Base-by-base conservation (phyloP, 257 asterid genomes). In the Solanum megistacrolobum region DNA sequence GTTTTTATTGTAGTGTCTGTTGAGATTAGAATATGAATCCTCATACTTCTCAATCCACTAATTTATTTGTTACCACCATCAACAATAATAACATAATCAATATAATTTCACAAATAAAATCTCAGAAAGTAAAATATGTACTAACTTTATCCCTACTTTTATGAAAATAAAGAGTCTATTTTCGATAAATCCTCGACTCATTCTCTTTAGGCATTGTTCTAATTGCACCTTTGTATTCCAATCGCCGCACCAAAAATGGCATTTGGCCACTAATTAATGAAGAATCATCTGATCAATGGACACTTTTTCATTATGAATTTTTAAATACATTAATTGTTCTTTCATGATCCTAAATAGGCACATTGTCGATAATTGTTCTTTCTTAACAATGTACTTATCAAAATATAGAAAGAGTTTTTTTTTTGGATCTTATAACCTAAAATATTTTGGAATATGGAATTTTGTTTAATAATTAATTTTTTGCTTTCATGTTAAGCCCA, bases 161-260 rank as follows among this genome's bases (percentile, higher is more conserved):
- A 23, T n/a, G 3, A 2, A 2, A 12, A 10, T n/a, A 2, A 0
- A 62, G 0, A 62, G 0, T 62, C 0, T 6, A 0, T 27, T 66
- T 66, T 1, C 0, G 0, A 27, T 2, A 66, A 6, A 25, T 1
- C 20, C 9, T 27, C 10, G 0, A 13, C 9, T 68, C 21, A 2
- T 1, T n/a, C 2, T 76, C 13, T 52, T 14, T 78, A 13, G n/a
- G 1, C 36, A 14, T n/a, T 78, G 23, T 78, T 25, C 3, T 76
- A 29, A 27, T 27, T 66, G 73, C 75, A 68, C 16, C 34, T 76
- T 76, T 38, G 12, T 76, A 78, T 39, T 39, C 62, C 3, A 46
- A 81, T 81, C 41, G 85, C 69, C 29, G 85, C 85, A 81, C 68
- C 68, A 3, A 48, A 79, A 81, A 16, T 29, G 43, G 3, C 29